Evolutionary conservation across 164 flowering plant species (phyloP).

Genomic region (Cinnamomum chago): DNA sequence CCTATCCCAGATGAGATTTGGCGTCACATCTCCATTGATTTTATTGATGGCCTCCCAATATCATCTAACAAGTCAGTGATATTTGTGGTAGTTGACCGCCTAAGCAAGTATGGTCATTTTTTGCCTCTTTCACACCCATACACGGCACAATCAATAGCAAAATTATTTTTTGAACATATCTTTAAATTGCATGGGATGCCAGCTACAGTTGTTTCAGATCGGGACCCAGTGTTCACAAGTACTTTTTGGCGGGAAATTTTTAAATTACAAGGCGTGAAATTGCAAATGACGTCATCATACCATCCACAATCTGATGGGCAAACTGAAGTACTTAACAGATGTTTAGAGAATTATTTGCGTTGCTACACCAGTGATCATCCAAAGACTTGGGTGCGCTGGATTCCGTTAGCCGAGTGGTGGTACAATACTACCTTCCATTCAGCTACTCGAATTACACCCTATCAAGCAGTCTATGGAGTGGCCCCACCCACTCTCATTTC

Average conservation of each 20-base stretch:
- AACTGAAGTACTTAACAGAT: not conserved
- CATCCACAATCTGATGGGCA: slow-evolving; percentile 4
- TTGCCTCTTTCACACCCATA: not conserved
- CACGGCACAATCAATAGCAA: not conserved
- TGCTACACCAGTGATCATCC: not conserved
- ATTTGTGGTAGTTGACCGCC: not conserved
- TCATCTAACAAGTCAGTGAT: not conserved
- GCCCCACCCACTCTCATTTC: not conserved
- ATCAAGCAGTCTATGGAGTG: not conserved
- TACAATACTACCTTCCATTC: not conserved
- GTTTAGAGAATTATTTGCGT: not conserved
- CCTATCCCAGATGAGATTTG: too few species aligned
- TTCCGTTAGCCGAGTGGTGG: not conserved
- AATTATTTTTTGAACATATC: not conserved
- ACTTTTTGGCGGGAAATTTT: not conserved
- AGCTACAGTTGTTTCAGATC: not conserved
- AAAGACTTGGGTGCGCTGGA: not conserved
- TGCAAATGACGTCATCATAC: not conserved
- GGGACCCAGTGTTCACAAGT: slow-evolving; percentile 3
- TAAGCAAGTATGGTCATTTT: too few species aligned
- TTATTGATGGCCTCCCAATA: not conserved
- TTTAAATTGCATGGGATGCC: not conserved
- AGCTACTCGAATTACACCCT: not conserved
- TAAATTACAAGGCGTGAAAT: not conserved
- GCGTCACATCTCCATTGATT: not conserved